Conservation (phyloP, 2,329 filamentous ascomycete genomes). For the Emergomyces africanus region DNA sequence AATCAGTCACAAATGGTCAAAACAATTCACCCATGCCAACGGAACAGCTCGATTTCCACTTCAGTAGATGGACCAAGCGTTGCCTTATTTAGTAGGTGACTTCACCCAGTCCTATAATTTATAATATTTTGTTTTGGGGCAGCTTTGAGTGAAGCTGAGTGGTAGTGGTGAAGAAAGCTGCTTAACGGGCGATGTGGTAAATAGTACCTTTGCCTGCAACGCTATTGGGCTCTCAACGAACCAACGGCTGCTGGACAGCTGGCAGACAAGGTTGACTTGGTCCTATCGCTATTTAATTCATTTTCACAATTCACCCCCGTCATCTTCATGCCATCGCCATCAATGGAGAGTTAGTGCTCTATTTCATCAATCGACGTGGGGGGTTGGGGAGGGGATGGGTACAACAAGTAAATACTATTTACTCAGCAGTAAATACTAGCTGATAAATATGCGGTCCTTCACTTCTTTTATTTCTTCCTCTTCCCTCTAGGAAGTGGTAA, state of each 20-base stretch:
- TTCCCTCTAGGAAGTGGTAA: too few species aligned
- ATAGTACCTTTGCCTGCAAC: constrained; percentile 1
- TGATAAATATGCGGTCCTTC: too few species aligned
- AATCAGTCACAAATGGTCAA: neutral
- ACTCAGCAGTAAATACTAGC: too few species aligned
- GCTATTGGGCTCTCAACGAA: neutral
- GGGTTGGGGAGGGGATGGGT: too few species aligned
- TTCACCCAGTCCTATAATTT: too few species aligned
- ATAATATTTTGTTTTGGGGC: neutral
- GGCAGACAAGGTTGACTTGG: neutral
- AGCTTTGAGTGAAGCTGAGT: neutral
- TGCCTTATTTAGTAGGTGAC: neutral
- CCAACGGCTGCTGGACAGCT: constrained; percentile 7
- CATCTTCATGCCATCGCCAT: neutral
- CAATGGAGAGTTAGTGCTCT: too few species aligned
- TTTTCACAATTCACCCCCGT: neutral
- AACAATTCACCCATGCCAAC: neutral
- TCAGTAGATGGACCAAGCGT: neutral
- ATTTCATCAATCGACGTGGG: too few species aligned
- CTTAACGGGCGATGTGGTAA: neutral
- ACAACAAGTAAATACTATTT: too few species aligned
- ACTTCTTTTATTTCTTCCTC: too few species aligned
- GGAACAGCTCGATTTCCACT: neutral
- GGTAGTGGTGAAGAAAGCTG: neutral
- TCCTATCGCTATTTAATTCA: neutral